Evolutionary conservation across 768 basidiomycete genomes (phyloP).

Genomic region (Austroboletus eburneus): DNA sequence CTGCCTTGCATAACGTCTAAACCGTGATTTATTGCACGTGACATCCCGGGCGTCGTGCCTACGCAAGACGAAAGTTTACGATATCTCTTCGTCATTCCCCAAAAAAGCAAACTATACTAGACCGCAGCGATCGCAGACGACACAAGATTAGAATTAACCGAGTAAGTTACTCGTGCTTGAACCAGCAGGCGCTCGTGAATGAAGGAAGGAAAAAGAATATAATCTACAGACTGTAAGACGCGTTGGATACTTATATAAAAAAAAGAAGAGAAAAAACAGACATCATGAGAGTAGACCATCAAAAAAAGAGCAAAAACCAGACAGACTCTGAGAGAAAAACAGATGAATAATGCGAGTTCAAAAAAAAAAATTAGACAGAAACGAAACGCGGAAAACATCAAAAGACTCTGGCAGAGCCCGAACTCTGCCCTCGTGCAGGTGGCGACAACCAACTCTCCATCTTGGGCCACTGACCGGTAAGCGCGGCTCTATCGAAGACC

Average conservation of each 20-base stretch:
- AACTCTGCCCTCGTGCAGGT: slow-evolving; percentile 27
- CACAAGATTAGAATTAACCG: slow-evolving; percentile 29
- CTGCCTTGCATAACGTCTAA: no score
- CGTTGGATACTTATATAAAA: slow-evolving; percentile 4
- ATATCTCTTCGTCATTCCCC: no score
- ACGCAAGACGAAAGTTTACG: no score
- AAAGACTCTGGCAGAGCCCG: slow-evolving; percentile 29
- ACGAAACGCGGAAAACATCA: slow-evolving; percentile 20
- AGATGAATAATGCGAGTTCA: not conserved
- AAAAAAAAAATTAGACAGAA: not conserved
- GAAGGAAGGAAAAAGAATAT: slow-evolving; percentile 13
- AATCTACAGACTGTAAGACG: slow-evolving; percentile 21
- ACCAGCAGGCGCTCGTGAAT: slow-evolving; percentile 23
- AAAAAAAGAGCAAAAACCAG: slow-evolving; percentile 1
- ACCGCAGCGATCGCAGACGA: slow-evolving; percentile 10
- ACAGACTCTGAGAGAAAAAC: not conserved
- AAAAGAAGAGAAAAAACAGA: not conserved
- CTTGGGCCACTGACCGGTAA: slow-evolving; percentile 31
- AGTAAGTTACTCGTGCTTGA: slow-evolving; percentile 31
- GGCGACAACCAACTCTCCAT: slow-evolving; percentile 33
- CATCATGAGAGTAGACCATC: slow-evolving; percentile 1
- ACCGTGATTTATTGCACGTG: no score
- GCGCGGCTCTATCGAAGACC: slow-evolving; percentile 25
- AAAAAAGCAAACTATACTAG: slow-evolving; percentile 7
- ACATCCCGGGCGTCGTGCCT: no score